Percentiles rank a stretch among this genome's conserved stretches.
Conservation (phyloP, 1,284 basidiomycete species). For the Pisolithus thermaeus region DNA sequence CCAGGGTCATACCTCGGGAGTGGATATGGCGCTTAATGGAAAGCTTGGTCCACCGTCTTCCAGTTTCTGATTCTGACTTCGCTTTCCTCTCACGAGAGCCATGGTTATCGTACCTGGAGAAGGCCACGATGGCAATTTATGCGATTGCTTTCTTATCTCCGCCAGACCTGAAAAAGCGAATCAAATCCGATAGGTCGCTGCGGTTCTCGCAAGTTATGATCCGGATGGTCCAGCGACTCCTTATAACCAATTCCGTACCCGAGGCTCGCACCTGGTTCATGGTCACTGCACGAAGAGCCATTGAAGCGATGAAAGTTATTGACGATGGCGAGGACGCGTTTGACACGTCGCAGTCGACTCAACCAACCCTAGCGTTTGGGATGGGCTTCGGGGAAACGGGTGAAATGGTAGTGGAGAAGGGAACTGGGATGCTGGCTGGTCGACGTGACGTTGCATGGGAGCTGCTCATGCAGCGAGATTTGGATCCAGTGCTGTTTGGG, state of each 20-base stretch:
- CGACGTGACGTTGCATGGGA: conserved; percentile 66
- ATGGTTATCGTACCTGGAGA: conserved; percentile 79
- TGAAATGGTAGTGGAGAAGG: conserved; percentile 57
- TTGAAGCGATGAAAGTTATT: conserved; percentile 81
- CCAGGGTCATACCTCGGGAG: conserved; percentile 49
- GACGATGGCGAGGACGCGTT: conserved; percentile 76
- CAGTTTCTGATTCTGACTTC: conserved; percentile 74
- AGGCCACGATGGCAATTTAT: conserved; percentile 77
- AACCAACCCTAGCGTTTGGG: conserved; percentile 60
- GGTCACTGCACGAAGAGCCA: conserved; percentile 66
- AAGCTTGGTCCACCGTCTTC: conserved; percentile 76
- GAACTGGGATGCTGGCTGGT: conserved; percentile 71
- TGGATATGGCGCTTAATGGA: conserved; percentile 63
- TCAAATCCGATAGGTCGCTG: conserved; percentile 57
- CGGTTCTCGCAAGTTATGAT: conserved; percentile 61
- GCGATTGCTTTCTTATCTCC: conserved; percentile 82
- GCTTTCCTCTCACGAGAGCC: conserved; percentile 57
- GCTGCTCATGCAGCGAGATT: conserved; percentile 58
- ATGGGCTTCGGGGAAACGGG: conserved; percentile 74
- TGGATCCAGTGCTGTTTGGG: conserved; percentile 65
- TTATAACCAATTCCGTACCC: conserved; percentile 37
- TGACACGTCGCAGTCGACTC: conserved; percentile 52
- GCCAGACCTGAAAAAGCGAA: conserved; percentile 60
- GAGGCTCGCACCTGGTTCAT: conserved; percentile 52
- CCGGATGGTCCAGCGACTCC: conserved; percentile 57